Base-by-base conservation (phyloP, 1,284 basidiomycete species). In the Takashimella tepidaria region DNA sequence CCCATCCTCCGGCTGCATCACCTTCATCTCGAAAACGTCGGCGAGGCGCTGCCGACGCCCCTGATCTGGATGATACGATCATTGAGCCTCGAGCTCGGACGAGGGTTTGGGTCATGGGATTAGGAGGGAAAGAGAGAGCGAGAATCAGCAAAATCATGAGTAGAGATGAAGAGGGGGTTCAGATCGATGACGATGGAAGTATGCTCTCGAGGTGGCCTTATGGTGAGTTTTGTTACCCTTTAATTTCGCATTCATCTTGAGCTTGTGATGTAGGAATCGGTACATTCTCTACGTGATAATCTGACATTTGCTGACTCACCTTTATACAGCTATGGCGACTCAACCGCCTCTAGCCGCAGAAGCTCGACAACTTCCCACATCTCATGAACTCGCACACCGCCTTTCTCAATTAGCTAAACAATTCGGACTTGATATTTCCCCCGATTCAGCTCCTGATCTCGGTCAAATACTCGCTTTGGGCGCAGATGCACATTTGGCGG, bases 391-490 rank as follows among this genome's bases (percentile, higher is more conserved):
- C 0, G 59, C 61, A 1, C 45, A 61, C 8, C 66, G 68, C 3
- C 48, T 74, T 4, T 56, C 60, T 1, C 58, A 64, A 45, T 53
- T 68, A 20, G 69, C 70, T 46, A 67, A 67, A 55, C 55, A 54
- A 8, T 65, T 63, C 44, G 63, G 61, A 41, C 55, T 74, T 13
- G 49, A 59, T 5, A 47, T 72, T 2, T 43, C 66, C 1, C 52
- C 61, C 3, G 68, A 68, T 16, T 47, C 56, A 11, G 21, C 48
- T 11, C 51, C 51, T 23, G 69, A 70, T 10, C 59, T 72, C 13
- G 73, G 73, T 54, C 69, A 74, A 51, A 74, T 76, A 56, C 59
- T 76, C 53, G 68, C 70, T 3, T 58, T 74, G 8, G 73, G 71
- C 0, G 55, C 74, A 26, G 68, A 73, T 51, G 56, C 64, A 12